These are phyloP conservation scores for Bipolaris gigantea DNA, from an alignment of 2,329 filamentous ascomycete genomes.

Conservation along the genomic window DNA sequence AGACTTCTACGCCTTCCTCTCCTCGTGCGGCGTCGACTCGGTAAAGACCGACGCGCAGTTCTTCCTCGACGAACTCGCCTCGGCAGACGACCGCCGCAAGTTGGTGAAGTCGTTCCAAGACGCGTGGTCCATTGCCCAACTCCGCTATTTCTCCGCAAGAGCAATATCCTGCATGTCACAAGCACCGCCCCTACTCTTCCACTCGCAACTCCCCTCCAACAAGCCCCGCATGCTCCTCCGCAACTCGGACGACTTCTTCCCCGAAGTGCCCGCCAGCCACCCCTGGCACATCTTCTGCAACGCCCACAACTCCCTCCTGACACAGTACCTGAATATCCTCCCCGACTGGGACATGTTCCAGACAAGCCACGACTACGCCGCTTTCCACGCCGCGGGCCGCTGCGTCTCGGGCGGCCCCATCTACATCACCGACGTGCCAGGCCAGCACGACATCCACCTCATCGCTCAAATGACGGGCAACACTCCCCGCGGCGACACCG, in stretches of 20 bases:
- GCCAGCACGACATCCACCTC: conserved; percentile 73
- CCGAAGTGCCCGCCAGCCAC: conserved; percentile 76
- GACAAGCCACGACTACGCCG: conserved; percentile 68
- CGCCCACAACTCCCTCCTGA: conserved; percentile 83
- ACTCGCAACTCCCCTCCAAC: conserved; percentile 77
- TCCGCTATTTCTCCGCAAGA: conserved; percentile 75
- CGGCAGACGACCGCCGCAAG: conserved; percentile 68
- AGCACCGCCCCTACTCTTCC: conserved; percentile 81
- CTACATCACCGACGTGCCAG: conserved; percentile 90
- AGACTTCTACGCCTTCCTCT: conserved; percentile 87
- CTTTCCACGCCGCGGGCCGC: conserved; percentile 86
- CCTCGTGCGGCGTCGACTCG: conserved; percentile 72
- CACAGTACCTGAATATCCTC: conserved; percentile 79
- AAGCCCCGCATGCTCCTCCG: conserved; percentile 74
- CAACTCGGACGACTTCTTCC: conserved; percentile 93
- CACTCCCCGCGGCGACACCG: conserved; percentile 70
- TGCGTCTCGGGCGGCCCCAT: conserved; percentile 90
- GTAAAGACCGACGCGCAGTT: conserved; percentile 96
- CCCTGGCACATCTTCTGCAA: conserved; percentile 96
- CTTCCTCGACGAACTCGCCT: conserved; percentile 74
- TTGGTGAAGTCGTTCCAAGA: conserved; percentile 79
- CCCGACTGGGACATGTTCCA: conserved; percentile 85
- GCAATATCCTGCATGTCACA: conserved; percentile 96
- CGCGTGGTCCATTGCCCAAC: conserved; percentile 77
- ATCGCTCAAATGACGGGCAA: conserved; percentile 79